Base-by-base conservation (phyloP, 306 rosid species). In the Sphenostylis stenocarpa region DNA sequence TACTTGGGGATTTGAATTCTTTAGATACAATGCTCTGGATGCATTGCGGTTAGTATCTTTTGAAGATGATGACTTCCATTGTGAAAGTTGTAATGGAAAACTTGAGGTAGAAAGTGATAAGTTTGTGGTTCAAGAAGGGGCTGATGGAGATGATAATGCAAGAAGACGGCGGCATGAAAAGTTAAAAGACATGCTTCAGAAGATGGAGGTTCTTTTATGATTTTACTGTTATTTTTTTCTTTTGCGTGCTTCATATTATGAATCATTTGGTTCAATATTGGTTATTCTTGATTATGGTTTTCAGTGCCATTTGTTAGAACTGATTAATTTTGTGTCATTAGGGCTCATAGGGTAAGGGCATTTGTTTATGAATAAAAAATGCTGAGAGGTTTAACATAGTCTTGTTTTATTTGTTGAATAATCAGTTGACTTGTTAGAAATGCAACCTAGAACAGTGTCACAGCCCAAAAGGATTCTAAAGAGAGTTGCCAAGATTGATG, bases 31-130 rank as follows among this genome's bases (percentile, higher is more conserved):
- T 80, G 97, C 99, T 75, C 82, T 93, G 88, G 98, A 93, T 73
- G 98, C 98, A 4, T 81, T 86, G 82, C 93, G 91, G 85, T 85
- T 95, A 69, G 65, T 92, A 31, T 95, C 97, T 29, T 10, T 88
- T 87, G 98, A 89, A 76, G 98, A 92, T 39, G 92, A 88, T 23
- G 93, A 85, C 77, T 92, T 95, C 78, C 97, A 95, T 63, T 95
- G 99, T 62, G 99, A 92, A 86, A 88, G 84, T 65, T 95, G 99
- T 77, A 87, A 95, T 48, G 97, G 96, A n/a, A 92, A 82, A 79
- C 89, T 93, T 68, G 98, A 92, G 80, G 86, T 93, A 68, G 98
- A 92, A 88, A 90, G 88, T 83, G 98, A 94, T 82, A 94, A 93
- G 85, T 69, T 93, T 76, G 95, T 88, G 67, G 88, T 87, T 53